phyloP scores from a whole-genome alignment of 202 grass and related monocot genomes.

The Cymbopogon flexuosus region DNA sequence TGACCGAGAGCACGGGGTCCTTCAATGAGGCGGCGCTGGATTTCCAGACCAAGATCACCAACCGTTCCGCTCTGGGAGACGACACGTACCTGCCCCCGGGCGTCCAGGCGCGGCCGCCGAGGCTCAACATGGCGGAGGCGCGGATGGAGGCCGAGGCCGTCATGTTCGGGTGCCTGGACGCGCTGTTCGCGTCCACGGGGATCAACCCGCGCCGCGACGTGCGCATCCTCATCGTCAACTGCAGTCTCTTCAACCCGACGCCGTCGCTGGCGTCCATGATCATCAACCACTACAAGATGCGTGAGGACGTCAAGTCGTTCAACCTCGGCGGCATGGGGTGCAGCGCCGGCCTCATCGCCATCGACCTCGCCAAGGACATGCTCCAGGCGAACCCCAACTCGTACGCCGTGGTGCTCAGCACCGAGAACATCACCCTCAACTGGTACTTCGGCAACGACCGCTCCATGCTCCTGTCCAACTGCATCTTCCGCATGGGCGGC shows the following conservation, averaged over 20 bases:
- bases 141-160: conserved; percentile 74
- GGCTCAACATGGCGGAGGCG: conserved; percentile 72
- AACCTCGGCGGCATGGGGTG: conserved; percentile 98
- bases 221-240: conserved; percentile 73
- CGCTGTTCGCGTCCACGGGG: conserved; percentile 55
- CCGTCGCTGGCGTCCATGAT: conserved; percentile 87
- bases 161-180: conserved; percentile 86
- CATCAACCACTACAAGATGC: conserved; percentile 81
- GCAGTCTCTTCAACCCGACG: conserved; percentile 84
- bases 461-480: conserved; percentile 84
- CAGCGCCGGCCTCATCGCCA: conserved; percentile 80
- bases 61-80: conserved; percentile 72
- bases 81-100: conserved; percentile 74
- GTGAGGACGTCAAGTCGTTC: conserved; percentile 77
- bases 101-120: conserved; percentile 64
- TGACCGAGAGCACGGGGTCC: conserved; percentile 60
- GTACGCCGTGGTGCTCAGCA: conserved; percentile 81
- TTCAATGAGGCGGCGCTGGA: conserved; percentile 66
- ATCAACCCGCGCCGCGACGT: conserved; percentile 79
- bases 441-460: conserved; percentile 98
- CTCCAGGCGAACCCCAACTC: conserved; percentile 65
- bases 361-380: conserved; percentile 91
- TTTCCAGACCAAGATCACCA: conserved; percentile 93
- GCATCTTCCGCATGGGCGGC: conserved; percentile 75
- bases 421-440: conserved; percentile 92